Evolutionary conservation across 2,329 filamentous ascomycete genomes (phyloP), one percentile per base, ranked within the genome.

Genomic region (Alternaria rosae): DNA sequence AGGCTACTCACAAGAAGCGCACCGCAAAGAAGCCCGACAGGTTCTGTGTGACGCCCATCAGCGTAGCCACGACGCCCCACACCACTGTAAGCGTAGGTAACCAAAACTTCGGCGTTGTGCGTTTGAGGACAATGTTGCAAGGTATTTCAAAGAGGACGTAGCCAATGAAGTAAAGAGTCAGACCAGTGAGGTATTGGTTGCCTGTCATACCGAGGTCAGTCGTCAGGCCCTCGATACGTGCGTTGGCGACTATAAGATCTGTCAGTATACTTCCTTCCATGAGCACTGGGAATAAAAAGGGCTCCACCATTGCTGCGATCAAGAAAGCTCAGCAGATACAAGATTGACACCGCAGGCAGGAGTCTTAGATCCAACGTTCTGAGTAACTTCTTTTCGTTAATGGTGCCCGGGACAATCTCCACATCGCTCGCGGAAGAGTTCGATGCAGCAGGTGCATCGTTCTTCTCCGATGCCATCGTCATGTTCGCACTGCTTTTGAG

Each of bases 121-220:
- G 80, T 68, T 89, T 90, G 3, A 69, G 52, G 10, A 89, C 78
- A 64, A 89, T 86, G 66, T 89, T 89, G 69, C 86, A 89, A 0
- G 87, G 87, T 6, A 89, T 82, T 66, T 85, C 83, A 59, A 85
- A 81, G 3, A 82, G 63, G 9, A 83, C 81, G 61, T 85, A 85
- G 5, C 80, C 81, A 58, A 84, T 79, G 70, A 92, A 92, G 74
- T 90, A 92, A 0, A 91, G 74, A 0, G 89, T 91, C 42, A 91
- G 72, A 1, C 88, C 87, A 0, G 86, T 89, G 1, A 91, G 80
- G 59, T 92, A 91, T 67, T 90, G 83, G 58, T 79, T 77, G 0
- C 76, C 77, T 1, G 77, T 79, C 73, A 81, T 77, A 0, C 65
- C 20, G 5, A 78, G 54, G 44, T 78, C 74, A 11, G 53, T 65